Conservation (phyloP, 2,329 filamentous ascomycete species). For the Colletotrichum chlorophyti region DNA sequence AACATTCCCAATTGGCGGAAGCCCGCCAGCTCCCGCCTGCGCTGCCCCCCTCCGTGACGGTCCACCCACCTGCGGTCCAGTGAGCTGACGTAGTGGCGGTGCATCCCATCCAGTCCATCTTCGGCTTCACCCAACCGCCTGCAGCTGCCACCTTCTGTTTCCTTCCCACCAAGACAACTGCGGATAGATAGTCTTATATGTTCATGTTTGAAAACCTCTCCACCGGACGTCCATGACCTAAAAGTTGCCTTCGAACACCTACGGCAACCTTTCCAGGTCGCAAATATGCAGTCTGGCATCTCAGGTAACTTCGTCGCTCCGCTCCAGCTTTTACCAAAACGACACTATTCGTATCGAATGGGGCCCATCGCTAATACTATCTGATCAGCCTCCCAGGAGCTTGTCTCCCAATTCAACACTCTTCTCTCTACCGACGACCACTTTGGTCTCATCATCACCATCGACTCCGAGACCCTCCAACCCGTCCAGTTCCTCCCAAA, state of each 20-base stretch:
- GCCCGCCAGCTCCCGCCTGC: background rate
- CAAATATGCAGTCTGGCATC: constrained; percentile 78
- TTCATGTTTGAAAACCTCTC: too few species aligned
- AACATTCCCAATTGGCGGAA: constrained; percentile 1
- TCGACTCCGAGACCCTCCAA: constrained; percentile 71
- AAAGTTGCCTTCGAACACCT: background rate
- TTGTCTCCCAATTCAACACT: constrained; percentile 74
- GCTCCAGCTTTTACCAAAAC: background rate
- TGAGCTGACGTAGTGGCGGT: constrained; percentile 23
- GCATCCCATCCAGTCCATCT: constrained; percentile 14
- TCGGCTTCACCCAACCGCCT: constrained; percentile 1
- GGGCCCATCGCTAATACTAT: background rate
- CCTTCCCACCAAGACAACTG: background rate
- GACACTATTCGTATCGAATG: too few species aligned
- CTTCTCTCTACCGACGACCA: constrained; percentile 67
- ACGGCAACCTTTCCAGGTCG: background rate
- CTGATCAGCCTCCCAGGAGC: constrained; percentile 75
- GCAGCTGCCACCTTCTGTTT: background rate
- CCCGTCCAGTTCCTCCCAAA: constrained; percentile 64
- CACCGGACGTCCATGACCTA: too few species aligned
- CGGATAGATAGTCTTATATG: background rate
- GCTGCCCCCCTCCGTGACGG: background rate
- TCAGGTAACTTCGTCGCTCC: constrained; percentile 62
- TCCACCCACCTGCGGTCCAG: constrained; percentile 9
- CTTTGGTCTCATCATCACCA: constrained; percentile 76